Evolutionary conservation across 768 basidiomycete genomes (phyloP).

Genomic region (Leccinum incarnatum): DNA sequence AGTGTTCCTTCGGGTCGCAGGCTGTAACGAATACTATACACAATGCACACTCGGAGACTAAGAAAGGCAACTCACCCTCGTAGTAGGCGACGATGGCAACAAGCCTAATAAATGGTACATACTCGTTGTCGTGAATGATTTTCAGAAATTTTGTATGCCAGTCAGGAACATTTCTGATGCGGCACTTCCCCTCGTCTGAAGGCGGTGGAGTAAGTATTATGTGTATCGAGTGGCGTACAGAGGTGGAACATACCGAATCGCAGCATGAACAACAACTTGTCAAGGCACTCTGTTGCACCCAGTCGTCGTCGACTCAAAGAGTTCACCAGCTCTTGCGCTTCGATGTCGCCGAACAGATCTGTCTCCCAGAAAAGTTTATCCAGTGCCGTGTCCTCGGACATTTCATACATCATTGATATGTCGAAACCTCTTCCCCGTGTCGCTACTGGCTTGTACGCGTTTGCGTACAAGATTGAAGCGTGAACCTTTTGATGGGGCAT

Average conservation of each 20-base stretch:
- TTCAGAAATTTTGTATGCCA: slow-evolving; percentile 12
- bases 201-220: background rate
- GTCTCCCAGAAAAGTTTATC: slow-evolving; percentile 10
- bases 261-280: slow-evolving; percentile 15
- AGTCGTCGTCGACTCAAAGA: slow-evolving; percentile 4
- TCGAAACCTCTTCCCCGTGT: background rate
- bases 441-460: background rate
- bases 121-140: slow-evolving; percentile 9
- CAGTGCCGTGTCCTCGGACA: background rate
- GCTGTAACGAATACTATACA: background rate
- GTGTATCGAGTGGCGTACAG: background rate
- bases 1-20: background rate
- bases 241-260: background rate
- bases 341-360: slow-evolving; percentile 8
- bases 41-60: background rate
- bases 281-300: slow-evolving; percentile 10
- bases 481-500: background rate
- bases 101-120: slow-evolving; percentile 16
- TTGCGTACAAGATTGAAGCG: background rate
- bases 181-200: slow-evolving; percentile 20
- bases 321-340: slow-evolving; percentile 1
- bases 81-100: slow-evolving; percentile 23
- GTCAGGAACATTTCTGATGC: slow-evolving; percentile 11
- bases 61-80: slow-evolving; percentile 15
- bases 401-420: background rate